Evolutionary conservation across 306 rosid genomes (phyloP), one percentile per base, ranked within the genome.

Genomic region (Medicago ruthenica): DNA sequence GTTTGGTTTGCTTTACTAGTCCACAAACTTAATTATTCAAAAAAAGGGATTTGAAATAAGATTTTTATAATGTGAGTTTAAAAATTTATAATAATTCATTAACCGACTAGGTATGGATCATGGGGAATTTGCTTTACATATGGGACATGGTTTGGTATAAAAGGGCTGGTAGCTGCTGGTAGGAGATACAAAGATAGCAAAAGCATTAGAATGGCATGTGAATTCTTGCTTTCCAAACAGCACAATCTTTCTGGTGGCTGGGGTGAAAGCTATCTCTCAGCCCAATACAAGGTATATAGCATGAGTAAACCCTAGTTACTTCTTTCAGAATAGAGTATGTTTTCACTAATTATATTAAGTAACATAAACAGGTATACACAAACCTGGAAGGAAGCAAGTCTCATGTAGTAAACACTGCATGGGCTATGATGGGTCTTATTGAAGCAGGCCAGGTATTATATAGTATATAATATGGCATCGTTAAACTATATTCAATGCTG

Each of bases 81-180:
- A 72, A 62, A 1, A 24, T 24, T 39, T 62, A 2, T 4, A 71
- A 73, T 44, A 7, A 0, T 16, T 51, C 8, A 51, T 17, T n/a
- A 68, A 31, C 51, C 4, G 15, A 54, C 67, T 39, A 82, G 97
- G 95, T 83, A 84, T 73, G 96, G 97, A 0, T 86, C 89, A 15
- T 92, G 97, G 97, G 97, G 93, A 61, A 80, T 92, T 9, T 92
- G 97, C 88, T 92, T 74, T 77, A 86, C 90, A 22, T 89, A 92
- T 11, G 97, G 82, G 34, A 92, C 96, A 73, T 92, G 91, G 96
- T 92, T 89, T 82, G 97, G 93, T 45, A 76, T 92, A 40, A 88
- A 78, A 67, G 96, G 93, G 5, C 80, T 88, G 5, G 84, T 81
- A 76, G 74, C 71, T 21, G 67, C 82, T 0, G 89, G 92, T 13